Base-by-base conservation (phyloP, 768 basidiomycete genomes). In the Mycena vulgaris region DNA sequence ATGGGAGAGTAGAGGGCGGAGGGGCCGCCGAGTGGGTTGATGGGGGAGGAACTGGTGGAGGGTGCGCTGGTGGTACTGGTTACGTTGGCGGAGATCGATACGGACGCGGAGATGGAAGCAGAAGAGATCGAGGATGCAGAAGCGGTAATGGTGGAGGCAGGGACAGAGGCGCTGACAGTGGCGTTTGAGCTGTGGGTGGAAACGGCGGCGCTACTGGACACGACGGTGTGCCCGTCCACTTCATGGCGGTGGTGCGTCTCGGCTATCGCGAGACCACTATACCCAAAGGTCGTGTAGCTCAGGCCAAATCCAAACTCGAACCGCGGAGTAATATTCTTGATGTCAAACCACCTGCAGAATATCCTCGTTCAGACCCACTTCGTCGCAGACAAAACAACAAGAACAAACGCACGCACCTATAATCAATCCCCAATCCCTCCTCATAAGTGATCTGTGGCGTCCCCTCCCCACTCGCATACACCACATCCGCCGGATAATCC, bases 401-500 rank as follows among this genome's bases (percentile, higher is more conserved):
- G 39, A 35, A 40, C 39, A 40, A 40, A 40, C 5, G 33, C 33
- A 40, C 45, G 45, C 19, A 80, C 28, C 83, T 75, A 69, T 86
- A 84, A 59, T 78, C 79, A 40, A 81, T 78, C 37, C 65, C 55
- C 28, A 75, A 8, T 16, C 45, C 66, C 62, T 71, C 70, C 10
- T 51, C 48, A 27, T 71, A 71, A 17, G 70, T 71, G 39, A 68
- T 63, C 61, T 71, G 66, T 37, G 65, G 61, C 28, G 48, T 51
- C 30, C n/a, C 5, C 7, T 28, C 35, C 3, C 39, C 33, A 21
- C 52, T 63, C 33, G 62, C 23, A 25, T 68, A 68, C 16, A 71
- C 17, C 7, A 71, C 33, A 56, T 71, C 64, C 45, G 45, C 75
- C 0, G 87, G 67, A 74, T 92, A 92, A 72, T 92, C 91, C 9